Conservation (phyloP, 257 asterid genomes). For the Solanum phureja region DNA sequence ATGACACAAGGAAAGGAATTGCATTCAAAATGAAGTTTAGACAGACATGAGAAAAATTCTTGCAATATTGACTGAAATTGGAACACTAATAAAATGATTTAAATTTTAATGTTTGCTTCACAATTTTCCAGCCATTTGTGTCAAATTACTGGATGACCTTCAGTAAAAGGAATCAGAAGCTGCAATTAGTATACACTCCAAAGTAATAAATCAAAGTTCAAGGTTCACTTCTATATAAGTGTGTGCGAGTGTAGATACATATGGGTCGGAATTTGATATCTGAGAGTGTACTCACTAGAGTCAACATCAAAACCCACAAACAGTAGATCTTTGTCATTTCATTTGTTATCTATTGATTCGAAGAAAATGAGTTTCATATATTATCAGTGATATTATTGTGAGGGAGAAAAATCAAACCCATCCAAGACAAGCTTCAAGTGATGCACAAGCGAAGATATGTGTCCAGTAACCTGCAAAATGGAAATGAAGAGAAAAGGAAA, state of each 20-base stretch:
- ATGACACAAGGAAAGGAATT: neutral
- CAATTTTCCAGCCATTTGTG: neutral
- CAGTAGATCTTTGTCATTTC: neutral
- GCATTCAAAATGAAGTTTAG: neutral
- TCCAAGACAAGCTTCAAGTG: constrained; percentile 96
- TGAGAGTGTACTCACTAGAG: neutral
- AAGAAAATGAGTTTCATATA: constrained; percentile 1
- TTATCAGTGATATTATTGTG: constrained; percentile 4
- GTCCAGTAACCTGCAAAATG: constrained; percentile 78
- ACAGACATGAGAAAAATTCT: neutral
- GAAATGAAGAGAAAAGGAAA: neutral
- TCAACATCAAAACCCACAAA: neutral
- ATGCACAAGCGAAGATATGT: constrained; percentile 95
- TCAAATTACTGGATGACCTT: neutral
- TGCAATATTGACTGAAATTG: neutral
- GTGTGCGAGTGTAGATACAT: neutral
- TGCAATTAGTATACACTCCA: neutral
- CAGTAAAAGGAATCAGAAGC: neutral
- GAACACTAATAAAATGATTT: neutral
- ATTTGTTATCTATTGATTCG: neutral
- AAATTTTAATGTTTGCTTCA: neutral
- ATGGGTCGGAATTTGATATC: neutral
- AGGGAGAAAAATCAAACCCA: constrained; percentile 51
- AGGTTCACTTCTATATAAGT: neutral
- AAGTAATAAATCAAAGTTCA: neutral